Evolutionary conservation across 192 early-diverging fungal genomes (phyloP).

Genomic region (Entophlyctis helioformis): DNA sequence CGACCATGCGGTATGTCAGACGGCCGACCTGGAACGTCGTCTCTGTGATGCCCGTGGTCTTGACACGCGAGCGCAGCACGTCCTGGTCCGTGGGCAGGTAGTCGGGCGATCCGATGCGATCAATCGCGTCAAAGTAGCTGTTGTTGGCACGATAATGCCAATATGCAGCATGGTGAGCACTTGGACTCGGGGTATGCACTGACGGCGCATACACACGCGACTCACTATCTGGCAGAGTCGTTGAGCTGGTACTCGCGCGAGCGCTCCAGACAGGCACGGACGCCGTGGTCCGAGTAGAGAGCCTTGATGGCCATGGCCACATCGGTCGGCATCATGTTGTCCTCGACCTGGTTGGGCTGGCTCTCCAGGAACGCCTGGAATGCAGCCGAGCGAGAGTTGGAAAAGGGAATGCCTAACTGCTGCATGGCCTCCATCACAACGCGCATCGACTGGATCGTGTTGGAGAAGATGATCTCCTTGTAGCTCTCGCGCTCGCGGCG

Average conservation of each 20-base stretch:
- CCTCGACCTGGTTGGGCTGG: too few relatives aligned
- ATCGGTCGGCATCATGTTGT: too few relatives aligned
- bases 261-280: neutral
- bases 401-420: constrained; percentile 22
- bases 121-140: constrained; percentile 17
- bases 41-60: constrained; percentile 55
- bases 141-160: too few relatives aligned
- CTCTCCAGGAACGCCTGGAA: too few relatives aligned
- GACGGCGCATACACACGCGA: neutral
- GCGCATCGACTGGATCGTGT: constrained; percentile 74
- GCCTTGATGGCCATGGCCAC: too few relatives aligned
- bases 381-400: too few relatives aligned
- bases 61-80: constrained; percentile 53
- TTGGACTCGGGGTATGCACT: too few relatives aligned
- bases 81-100: constrained; percentile 51
- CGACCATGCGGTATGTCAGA: constrained; percentile 52
- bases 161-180: too few relatives aligned
- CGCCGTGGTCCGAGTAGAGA: constrained; percentile 2
- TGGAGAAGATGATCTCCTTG: constrained; percentile 73
- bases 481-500: constrained; percentile 64
- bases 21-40: constrained; percentile 44
- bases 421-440: constrained; percentile 60
- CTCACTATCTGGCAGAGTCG: constrained; percentile 2
- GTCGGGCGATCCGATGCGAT: constrained; percentile 29
- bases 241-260: constrained; percentile 2